Evolutionary conservation across 768 basidiomycete genomes (phyloP), one percentile per base, ranked within the genome.

Genomic region (Kwoniella heveanensis): DNA sequence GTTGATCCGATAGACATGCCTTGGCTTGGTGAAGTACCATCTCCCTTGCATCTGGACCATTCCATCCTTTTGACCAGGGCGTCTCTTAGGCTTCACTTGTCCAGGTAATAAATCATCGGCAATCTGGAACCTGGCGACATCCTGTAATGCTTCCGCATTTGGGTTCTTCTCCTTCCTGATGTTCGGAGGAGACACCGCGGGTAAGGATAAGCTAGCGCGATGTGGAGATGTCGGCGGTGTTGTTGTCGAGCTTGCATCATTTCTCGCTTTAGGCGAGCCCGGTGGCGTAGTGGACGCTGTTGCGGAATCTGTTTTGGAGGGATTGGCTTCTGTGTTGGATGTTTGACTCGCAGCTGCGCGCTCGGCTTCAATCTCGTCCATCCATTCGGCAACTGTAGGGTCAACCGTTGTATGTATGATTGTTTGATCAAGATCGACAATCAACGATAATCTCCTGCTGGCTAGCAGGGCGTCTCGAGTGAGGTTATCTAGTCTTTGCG

Each of bases 331-430:
- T 25, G 44, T 7, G 29, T 59, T 46, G 29, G 22, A 48, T 27
- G 21, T 24, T 32, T 30, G 62, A 29, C 52, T 54, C 19, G 37
- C 32, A 21, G 36, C 39, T 19, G 39, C 19, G 7, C 55, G 62
- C 24, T 64, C 67, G 15, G 49, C 52, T 53, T 70, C 73, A 46
- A 69, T 69, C 63, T 73, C 91, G 1, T 85, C 78, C 73, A 96
- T 90, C 96, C 96, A 98, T 78, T 97, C 95, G 30, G 92, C 94
- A 1, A 98, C 92, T 0, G 96, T 98, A 4, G 96, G 95, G 80
- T 99, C 96, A 25, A 97, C 94, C 0, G 95, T 97, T 8, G 96
- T 95, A 75, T 99, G 96, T 2, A 99, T 91, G 77, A 98, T 93
- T 13, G 96, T 99, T 79, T 99, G 96, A 81, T 99, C 96, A 32